Evolutionary conservation across 2,329 filamentous ascomycete genomes (phyloP).

Genomic region (Metarhizium album): DNA sequence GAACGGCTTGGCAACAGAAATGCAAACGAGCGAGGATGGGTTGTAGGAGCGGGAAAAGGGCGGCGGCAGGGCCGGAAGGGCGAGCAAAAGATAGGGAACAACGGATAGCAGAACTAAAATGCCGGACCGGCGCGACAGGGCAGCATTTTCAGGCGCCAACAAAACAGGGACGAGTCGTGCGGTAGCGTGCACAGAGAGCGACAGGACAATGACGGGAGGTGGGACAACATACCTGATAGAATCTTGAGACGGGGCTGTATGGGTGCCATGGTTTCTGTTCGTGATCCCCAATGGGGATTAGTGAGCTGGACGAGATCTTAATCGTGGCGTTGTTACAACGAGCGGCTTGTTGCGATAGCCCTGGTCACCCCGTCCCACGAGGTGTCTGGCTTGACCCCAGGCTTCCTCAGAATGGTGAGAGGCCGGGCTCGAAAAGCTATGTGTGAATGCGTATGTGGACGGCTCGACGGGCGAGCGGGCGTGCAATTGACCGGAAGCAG

Average conservation of each 20-base stretch:
- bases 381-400: slow-evolving; percentile 8
- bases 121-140: slow-evolving; percentile 10
- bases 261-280: slow-evolving; percentile 43
- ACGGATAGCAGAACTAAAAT: slow-evolving; percentile 6
- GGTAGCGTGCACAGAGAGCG: slow-evolving; percentile 5
- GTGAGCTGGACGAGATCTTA: slow-evolving; percentile 22
- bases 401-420: slow-evolving; percentile 4
- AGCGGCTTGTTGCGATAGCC: slow-evolving; percentile 23
- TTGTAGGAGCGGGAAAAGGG: slow-evolving; percentile 5
- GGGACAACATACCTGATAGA: slow-evolving; percentile 45
- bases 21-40: slow-evolving; percentile 7
- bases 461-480: not conserved
- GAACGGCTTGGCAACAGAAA: slow-evolving; percentile 3
- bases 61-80: slow-evolving; percentile 8
- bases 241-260: slow-evolving; percentile 48
- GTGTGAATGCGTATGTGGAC: slow-evolving; percentile 2
- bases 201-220: slow-evolving; percentile 14
- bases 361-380: slow-evolving; percentile 20
- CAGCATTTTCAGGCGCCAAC: slow-evolving; percentile 13
- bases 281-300: slow-evolving; percentile 23
- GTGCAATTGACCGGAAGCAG: slow-evolving; percentile 1
- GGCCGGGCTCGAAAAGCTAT: slow-evolving; percentile 6
- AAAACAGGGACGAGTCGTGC: slow-evolving; percentile 3
- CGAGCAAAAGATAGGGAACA: slow-evolving; percentile 5
- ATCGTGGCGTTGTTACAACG: slow-evolving; percentile 13